Evolutionary conservation across 1,139 yeast species (phyloP).

Genomic region (Kodamaea derodonti): DNA sequence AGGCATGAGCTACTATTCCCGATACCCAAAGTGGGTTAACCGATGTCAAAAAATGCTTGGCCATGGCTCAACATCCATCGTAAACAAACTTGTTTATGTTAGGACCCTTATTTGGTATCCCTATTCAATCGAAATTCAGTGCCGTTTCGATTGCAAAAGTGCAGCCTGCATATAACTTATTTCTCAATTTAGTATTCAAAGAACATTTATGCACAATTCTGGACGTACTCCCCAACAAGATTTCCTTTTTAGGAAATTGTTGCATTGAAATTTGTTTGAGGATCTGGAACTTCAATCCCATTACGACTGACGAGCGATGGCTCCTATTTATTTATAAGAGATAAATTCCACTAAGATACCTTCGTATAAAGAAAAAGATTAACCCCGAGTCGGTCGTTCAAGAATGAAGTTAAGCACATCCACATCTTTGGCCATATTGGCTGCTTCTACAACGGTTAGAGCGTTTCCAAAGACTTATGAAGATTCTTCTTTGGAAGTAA

Average conservation of each 20-base stretch:
- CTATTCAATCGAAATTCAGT: neutral
- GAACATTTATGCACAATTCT: neutral
- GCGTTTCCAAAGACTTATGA: slow-evolving; percentile 22
- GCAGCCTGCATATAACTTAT: neutral
- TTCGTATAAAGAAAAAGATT: neutral
- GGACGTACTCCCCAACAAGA: neutral
- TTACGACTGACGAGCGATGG: no score
- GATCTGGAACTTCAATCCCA: no score
- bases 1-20: neutral
- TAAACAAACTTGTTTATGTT: no score
- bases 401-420: slow-evolving; percentile 26
- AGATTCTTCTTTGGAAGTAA: slow-evolving; percentile 7
- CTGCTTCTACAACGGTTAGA: slow-evolving; percentile 24
- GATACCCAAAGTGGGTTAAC: neutral
- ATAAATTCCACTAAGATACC: neutral
- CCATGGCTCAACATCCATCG: no score
- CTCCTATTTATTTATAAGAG: neutral
- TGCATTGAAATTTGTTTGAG: no score
- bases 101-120: no score
- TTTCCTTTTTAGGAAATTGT: neutral
- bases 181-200: neutral
- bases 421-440: slow-evolving; percentile 27
- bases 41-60: no score
- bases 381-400: slow-evolving; percentile 1
- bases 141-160: neutral